phyloP scores from a whole-genome alignment of 352 stramenopile genomes.

The Phytophthora tentaculata region DNA sequence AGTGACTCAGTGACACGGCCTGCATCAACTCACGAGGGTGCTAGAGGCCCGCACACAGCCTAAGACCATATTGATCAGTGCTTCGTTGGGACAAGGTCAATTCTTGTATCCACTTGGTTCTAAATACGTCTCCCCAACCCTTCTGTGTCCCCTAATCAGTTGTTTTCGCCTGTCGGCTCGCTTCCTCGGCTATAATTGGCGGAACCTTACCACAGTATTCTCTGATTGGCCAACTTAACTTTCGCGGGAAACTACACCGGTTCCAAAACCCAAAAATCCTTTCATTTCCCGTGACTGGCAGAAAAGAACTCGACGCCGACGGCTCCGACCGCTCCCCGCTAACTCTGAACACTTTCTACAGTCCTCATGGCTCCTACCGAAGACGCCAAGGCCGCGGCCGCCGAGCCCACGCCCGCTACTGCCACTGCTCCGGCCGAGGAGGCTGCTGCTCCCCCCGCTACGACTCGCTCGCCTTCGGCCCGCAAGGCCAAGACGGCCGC shows the following conservation, averaged over 20 bases:
- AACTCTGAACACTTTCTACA: conserved; percentile 5
- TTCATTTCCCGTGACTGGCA: conserved; percentile 32
- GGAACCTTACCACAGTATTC: conserved; percentile 15
- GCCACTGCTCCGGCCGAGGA: conserved; percentile 26
- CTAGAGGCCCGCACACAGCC: no score
- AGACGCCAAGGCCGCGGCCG: conserved; percentile 64
- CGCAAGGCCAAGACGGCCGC: conserved; percentile 73
- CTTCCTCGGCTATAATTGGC: conserved; percentile 32
- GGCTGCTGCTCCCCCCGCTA: conserved; percentile 12
- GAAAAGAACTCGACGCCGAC: conserved; percentile 56
- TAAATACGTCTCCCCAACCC: conserved; percentile 30
- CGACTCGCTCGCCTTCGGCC: conserved; percentile 58
- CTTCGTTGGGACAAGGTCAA: no score
- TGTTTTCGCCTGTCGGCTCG: conserved; percentile 32
- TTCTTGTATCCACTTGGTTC: conserved; percentile 14
- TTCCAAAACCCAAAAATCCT: conserved; percentile 35
- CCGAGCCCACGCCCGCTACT: conserved; percentile 40
- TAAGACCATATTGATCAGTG: no score
- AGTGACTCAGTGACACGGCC: not conserved
- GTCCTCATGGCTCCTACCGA: conserved; percentile 46
- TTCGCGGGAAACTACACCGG: conserved; percentile 24
- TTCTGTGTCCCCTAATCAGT: conserved; percentile 32
- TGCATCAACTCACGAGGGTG: not conserved
- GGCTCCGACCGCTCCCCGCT: conserved; percentile 25
- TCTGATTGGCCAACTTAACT: conserved; percentile 30